phyloP scores from a whole-genome alignment of 441 rosid genomes.

The Euphorbia corollata region DNA sequence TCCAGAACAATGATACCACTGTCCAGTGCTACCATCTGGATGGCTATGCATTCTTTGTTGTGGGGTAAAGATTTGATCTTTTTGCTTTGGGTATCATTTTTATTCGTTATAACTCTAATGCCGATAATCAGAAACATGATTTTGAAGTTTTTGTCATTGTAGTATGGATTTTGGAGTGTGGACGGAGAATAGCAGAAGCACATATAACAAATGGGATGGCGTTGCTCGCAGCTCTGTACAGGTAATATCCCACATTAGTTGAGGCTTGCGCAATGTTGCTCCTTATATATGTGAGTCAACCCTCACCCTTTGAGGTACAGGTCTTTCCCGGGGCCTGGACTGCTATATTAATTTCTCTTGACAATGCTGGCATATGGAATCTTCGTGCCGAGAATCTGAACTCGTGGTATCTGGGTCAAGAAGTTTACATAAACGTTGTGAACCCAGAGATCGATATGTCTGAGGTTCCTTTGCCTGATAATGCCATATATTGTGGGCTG shows the following conservation, averaged over 20 bases:
- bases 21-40: conserved; percentile 80
- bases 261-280: no score
- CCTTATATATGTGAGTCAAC: no score
- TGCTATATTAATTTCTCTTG: conserved; percentile 67
- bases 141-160: conserved; percentile 18
- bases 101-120: background rate
- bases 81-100: conserved; percentile 17
- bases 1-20: conserved; percentile 69
- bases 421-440: conserved; percentile 53
- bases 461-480: conserved; percentile 48
- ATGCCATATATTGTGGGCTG: conserved; percentile 63
- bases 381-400: conserved; percentile 63
- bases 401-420: conserved; percentile 84
- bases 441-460: conserved; percentile 60
- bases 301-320: conserved; percentile 36
- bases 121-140: background rate
- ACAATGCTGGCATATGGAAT: conserved; percentile 82
- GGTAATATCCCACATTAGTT: conserved; percentile 28
- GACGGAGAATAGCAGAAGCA: conserved; percentile 76
- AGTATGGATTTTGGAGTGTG: conserved; percentile 89
- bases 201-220: conserved; percentile 83
- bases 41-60: conserved; percentile 88
- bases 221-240: conserved; percentile 73
- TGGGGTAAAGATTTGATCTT: conserved; percentile 49
- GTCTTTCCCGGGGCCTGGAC: conserved; percentile 94